Evolutionary conservation across 176 grass and related monocot genomes (phyloP), one percentile per base, ranked within the genome.

Genomic region (Ampelocalamus luodianensis): DNA sequence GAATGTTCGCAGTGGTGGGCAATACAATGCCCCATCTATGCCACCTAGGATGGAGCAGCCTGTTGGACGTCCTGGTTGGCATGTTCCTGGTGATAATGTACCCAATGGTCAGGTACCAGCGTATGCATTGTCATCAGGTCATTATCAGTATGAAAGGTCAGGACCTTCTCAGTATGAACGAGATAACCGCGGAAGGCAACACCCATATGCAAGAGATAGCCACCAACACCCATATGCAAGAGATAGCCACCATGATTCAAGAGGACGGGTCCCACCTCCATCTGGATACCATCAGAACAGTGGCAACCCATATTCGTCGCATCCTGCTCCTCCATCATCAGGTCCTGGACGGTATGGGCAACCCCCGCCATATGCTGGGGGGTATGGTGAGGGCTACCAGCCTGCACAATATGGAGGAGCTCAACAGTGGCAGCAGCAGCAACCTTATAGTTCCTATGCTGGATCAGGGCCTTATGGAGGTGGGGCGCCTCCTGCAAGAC

Each of bases 351-450:
- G 46, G 24, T 96, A 94, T 87, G 87, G 85, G 16, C 90, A 82
- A 61, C 63, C 79, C 6, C 68, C 71, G 0, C 71, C 49, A 67
- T 87, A 91, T 54, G 24, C 16, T 67, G 61, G 84, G 70, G 87
- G 53, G 60, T 87, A 91, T 54, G 24, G 9, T 68, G 72, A 80
- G 71, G 85, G 67, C 68, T 89, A 90, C 74, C 82, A 88, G 50
- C 53, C 90, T 86, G 64, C 82, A 69, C 86, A 81, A 76, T 88
- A 92, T 87, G 86, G 83, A 60, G 85, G 50, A 59, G 80, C 43
- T 5, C 85, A 91, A 62, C 89, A 91, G 17, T 90, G 78, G 92
- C 86, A 86, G 77, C 92, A 91, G 59, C 89, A 48, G 20, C 66
- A 65, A 58, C 63, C 77, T 68, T 68, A 75, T 63, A 59, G 80